Conservation (phyloP, 345 rosid genomes). For the Cardamine resedifolia region DNA sequence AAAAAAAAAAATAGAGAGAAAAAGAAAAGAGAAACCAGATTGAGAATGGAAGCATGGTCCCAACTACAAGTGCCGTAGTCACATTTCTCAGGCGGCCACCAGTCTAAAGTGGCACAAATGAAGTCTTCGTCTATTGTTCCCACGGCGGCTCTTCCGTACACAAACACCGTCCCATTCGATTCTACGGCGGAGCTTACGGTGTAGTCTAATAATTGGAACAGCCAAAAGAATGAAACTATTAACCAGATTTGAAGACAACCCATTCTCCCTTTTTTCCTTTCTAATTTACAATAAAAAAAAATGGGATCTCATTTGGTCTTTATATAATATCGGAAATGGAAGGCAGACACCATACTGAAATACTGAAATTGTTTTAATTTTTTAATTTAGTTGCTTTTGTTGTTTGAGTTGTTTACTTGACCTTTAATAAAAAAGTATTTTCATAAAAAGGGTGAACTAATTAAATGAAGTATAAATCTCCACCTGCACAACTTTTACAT, state of each 20-base stretch:
- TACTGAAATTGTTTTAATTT: neutral
- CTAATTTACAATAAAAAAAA: neutral
- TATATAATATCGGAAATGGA: conserved; percentile 23
- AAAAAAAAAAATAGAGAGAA: neutral
- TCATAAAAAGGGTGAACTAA: neutral
- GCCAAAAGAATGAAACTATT: conserved; percentile 38
- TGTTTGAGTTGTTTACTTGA: conserved; percentile 17
- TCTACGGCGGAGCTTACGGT: conserved; percentile 36
- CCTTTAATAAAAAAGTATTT: conserved; percentile 12
- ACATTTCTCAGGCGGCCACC: conserved; percentile 99
- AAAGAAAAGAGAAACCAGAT: conserved; percentile 53
- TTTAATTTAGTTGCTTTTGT: neutral
- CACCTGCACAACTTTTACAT: conserved; percentile 23
- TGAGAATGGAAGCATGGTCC: conserved; percentile 84
- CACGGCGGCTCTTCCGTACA: conserved; percentile 58
- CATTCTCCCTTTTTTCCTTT: conserved; percentile 32
- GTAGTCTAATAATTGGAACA: conserved; percentile 31
- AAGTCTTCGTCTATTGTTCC: conserved; percentile 79
- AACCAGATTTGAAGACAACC: conserved; percentile 36
- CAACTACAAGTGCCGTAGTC: conserved; percentile 91
- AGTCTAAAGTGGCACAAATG: conserved; percentile 90
- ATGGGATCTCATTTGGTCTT: conserved; percentile 21
- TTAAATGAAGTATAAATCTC: conserved; percentile 1
- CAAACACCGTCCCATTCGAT: conserved; percentile 51
- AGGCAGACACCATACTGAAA: conserved; percentile 16